Base-by-base conservation (phyloP, 805 yeast genomes). In the Lipomyces chichibuensis region DNA sequence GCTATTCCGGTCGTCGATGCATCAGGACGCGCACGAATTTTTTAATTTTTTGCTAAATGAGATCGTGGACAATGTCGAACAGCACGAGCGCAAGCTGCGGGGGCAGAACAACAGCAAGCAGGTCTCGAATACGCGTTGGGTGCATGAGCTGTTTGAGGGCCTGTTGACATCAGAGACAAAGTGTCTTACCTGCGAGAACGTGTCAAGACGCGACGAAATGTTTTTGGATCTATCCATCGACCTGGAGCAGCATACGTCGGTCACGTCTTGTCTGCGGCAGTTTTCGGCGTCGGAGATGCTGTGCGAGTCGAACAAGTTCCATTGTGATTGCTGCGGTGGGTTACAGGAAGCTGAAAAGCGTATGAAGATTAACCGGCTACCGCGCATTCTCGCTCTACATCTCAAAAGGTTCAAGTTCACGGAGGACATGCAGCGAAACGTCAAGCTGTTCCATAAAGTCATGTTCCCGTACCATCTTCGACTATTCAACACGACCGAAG, bases 1-100 rank as follows among this genome's bases (percentile, higher is more conserved):
- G 72, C 80, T 94, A 74, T 95, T 95, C 77, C 83, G 97, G 69
- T 88, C 91, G 65, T 88, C 90, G 57, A 93, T 92, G 97, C 99
- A 95, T 76, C 99, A 95, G 76, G 99, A 95, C 81, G 98, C 99
- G 5, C 99, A 95, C 78, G 99, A 95, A 79, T 95, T 95, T 78
- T 83, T 93, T 75, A 94, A 93, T 76, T 93, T 91, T 75, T 77
- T 93, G 71, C 81, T 95, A 59, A 95, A 95, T 77, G 92, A 91
- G 69, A 83, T 89, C 23, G 81, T 90, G 61, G 79, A 82, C 73
- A 73, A 76, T 33, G 78, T 83, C 49, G 84, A 82, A 64, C 66
- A 39, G 11, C 77, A 77, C 65, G 70, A 72, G 54, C 59, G 64
- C 23, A 52, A 60, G n/a, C 66, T 64, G 13, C 33, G 53, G 63